phyloP scores from a whole-genome alignment of 805 yeast genomes.

The Wickerhamomyces canadensis region DNA sequence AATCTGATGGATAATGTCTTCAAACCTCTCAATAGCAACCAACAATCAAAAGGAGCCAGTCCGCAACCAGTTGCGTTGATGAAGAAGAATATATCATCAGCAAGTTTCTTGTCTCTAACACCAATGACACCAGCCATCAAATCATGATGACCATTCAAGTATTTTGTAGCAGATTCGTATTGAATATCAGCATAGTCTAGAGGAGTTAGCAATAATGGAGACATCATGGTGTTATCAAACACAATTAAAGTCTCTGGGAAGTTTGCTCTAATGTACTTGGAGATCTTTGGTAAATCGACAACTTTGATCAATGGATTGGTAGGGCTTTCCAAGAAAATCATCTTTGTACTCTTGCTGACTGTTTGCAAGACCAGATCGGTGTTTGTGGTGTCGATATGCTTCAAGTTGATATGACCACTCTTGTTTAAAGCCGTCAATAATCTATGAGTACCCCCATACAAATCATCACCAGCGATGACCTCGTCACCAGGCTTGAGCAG shows the following conservation, averaged over 20 bases:
- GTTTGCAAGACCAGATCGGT: slow-evolving; percentile 52
- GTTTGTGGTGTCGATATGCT: slow-evolving; percentile 79
- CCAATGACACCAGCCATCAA: slow-evolving; percentile 94
- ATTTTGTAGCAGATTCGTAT: slow-evolving; percentile 91
- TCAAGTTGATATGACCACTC: slow-evolving; percentile 58
- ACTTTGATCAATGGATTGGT: slow-evolving; percentile 91
- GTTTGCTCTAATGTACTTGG: slow-evolving; percentile 57
- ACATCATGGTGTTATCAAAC: slow-evolving; percentile 96
- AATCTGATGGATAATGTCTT: slow-evolving; percentile 83
- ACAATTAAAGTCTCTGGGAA: slow-evolving; percentile 70
- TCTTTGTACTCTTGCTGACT: slow-evolving; percentile 52
- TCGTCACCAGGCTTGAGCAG: slow-evolving; percentile 77
- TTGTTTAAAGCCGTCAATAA: slow-evolving; percentile 65
- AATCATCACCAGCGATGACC: slow-evolving; percentile 90
- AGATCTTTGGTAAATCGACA: slow-evolving; percentile 67
- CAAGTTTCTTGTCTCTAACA: slow-evolving; percentile 54
- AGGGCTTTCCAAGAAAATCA: slow-evolving; percentile 86
- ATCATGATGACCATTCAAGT: slow-evolving; percentile 91
- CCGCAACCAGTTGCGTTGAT: slow-evolving; percentile 92
- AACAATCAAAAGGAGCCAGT: slow-evolving; percentile 85
- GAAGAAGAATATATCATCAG: slow-evolving; percentile 64
- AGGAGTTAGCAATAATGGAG: slow-evolving; percentile 82
- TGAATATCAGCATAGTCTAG: slow-evolving; percentile 83
- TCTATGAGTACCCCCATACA: slow-evolving; percentile 92
- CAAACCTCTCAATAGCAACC: slow-evolving; percentile 84